Base-by-base conservation (phyloP, 2,329 filamentous ascomycete species). In the Penicillium sp. region DNA sequence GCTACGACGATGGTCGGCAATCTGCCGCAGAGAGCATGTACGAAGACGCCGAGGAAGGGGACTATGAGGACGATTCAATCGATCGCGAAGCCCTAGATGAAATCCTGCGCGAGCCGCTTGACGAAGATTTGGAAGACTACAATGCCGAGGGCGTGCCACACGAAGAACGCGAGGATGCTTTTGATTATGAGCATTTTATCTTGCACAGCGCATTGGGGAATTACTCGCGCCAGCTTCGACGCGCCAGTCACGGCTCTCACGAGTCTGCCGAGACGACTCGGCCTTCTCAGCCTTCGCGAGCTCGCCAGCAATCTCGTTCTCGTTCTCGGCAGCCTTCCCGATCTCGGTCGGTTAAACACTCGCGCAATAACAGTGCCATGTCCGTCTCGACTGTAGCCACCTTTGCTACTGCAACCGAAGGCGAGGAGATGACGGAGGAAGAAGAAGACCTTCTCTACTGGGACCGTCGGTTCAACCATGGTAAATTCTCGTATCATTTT, bases 161-260 rank as follows among this genome's bases (percentile, higher is more conserved):
- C 64, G 92, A 97, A 73, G 91, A 96, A 69, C 88, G 92, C 18
- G 86, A 92, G 60, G 92, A 97, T 70, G 92, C 92, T 1, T 97
- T 97, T 65, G 92, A 97, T 69, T 97, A 97, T 57, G 89, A 96
- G 69, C 87, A 95, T 67, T 96, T 96, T 74, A 96, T 96, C 70
- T 79, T 96, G 13, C 91, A 96, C 69, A 95, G 90, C 60, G 90
- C 91, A 10, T 86, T 96, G 81, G 91, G 90, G 5, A 90, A 74
- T 49, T 77, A 72, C 51, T 68, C 72, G 8, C 65, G 63, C 30
- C 65, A 65, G 51, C 54, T 70, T 38, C 65, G 66, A 4, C 65
- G 66, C 7, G 38, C 56, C 14, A 75, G 71, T 52, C 63, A 67
- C 42, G 63, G 60, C 36, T 79, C 78, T 1, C 69, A 68, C 38